Evolutionary conservation across 306 rosid genomes (phyloP), one percentile per base, ranked within the genome.

Genomic region (Clitoria ternatea): DNA sequence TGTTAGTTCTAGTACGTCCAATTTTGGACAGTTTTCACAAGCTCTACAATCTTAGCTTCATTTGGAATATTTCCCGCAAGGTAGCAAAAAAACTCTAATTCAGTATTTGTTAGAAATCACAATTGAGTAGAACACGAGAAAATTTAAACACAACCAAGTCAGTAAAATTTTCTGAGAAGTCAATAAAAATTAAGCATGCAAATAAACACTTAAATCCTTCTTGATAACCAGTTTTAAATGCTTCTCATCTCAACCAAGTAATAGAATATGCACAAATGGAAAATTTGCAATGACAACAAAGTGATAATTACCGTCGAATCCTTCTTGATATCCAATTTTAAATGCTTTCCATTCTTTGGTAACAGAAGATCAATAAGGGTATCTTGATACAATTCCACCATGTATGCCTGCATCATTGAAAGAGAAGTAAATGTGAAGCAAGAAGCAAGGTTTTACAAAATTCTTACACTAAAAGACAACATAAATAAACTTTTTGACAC

Each of bases 371-470:
- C 98, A 18, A 89, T 76, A 10, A 92, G 94, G 22, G 92, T 89
- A 64, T 92, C 98, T 81, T 92, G 98, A 80, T 92, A 92, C 63
- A 89, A 76, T 49, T 92, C 98, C 70, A 92, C 83, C 89, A 92
- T 84, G 83, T 92, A 92, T 36, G 85, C 96, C 98, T 92, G 85
- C 79, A 76, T 56, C 40, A 70, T 69, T n/a, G 30, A 65, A 10
- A 17, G 32, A 52, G 42, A 69, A 39, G 32, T 23, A 60, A 42
- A 62, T 33, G 22, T 49, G 29, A 42, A 36, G 76, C 44, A 49
- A 66, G n/a, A 36, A 54, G 54, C 35, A 35, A 30, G 49, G 22
- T 27, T 53, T 26, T 23, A 55, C 26, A 30, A 20, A 19, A 8
- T 29, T 49, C n/a, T 19, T 6, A 5, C 9, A 11, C 0, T 52